A percentile compares a stretch with the other conserved stretches of the same genome.
These are phyloP conservation scores for Trichoderma sp. DNA, from an alignment of 2,329 filamentous ascomycete species.

Conservation along the genomic window DNA sequence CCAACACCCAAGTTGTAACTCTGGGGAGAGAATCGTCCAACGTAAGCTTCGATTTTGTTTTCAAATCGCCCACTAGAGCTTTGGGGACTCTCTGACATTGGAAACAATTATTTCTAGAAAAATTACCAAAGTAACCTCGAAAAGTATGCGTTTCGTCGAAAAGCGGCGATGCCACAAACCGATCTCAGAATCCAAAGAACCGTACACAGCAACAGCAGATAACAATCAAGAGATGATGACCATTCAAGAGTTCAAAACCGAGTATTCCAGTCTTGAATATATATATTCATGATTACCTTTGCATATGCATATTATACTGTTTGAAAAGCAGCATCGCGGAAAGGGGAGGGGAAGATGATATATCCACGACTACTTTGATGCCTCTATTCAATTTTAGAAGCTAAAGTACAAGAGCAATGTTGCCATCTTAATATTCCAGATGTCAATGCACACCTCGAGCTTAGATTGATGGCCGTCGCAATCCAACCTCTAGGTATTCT, in stretches of 20 bases:
- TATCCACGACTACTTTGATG: background rate
- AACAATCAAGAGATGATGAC: background rate
- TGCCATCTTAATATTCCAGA: background rate
- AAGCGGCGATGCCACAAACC: background rate
- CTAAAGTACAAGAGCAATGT: background rate
- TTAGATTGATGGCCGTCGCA: background rate
- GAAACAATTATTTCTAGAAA: background rate
- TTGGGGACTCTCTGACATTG: background rate
- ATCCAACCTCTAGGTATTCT: background rate
- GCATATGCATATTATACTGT: background rate
- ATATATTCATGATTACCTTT: background rate
- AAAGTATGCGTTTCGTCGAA: background rate
- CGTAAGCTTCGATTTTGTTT: background rate
- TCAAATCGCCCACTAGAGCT: background rate
- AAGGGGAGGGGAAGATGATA: background rate
- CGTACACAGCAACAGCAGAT: background rate
- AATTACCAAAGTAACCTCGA: background rate
- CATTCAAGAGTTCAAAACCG: background rate
- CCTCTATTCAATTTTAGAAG: background rate
- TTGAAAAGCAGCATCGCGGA: background rate
- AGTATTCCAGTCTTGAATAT: background rate
- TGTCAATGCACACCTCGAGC: background rate
- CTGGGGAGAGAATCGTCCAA: background rate
- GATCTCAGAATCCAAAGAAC: background rate
- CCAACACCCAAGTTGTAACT: too few species aligned